Evolutionary conservation across 495 filamentous ascomycete genomes (phyloP).

Genomic region (Penicillium nucicola): DNA sequence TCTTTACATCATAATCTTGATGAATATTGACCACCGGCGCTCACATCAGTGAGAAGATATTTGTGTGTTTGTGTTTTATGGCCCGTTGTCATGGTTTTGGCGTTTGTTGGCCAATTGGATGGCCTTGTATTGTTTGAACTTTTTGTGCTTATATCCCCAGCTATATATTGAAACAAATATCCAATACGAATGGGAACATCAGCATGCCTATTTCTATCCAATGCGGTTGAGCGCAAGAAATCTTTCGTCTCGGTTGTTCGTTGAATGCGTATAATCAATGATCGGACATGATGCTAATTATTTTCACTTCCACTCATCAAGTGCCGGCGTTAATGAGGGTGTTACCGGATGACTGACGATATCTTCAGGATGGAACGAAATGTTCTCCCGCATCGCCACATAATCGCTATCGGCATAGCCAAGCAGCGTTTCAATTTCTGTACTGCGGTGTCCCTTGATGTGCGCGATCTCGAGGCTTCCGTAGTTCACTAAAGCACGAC

Average conservation of each 20-base stretch:
- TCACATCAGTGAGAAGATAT: background rate
- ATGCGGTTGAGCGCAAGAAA: background rate
- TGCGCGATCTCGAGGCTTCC: conserved; percentile 74
- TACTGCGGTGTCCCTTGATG: conserved; percentile 82
- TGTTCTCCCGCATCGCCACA: conserved; percentile 84
- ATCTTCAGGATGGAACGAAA: conserved; percentile 57
- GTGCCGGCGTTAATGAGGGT: conserved; percentile 39
- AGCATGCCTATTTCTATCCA: background rate
- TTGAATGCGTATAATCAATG: background rate
- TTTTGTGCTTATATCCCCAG: conserved; percentile 1
- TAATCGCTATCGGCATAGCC: conserved; percentile 96
- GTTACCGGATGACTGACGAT: conserved; percentile 19
- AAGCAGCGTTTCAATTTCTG: conserved; percentile 70
- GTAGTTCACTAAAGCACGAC: conserved; percentile 91
- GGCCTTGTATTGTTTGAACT: background rate
- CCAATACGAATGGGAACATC: background rate
- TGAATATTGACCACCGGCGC: background rate
- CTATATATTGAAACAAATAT: background rate
- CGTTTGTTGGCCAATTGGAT: background rate
- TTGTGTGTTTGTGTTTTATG: background rate
- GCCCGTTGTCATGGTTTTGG: background rate
- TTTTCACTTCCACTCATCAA: conserved; percentile 22
- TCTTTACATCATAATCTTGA: background rate
- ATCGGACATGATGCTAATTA: background rate
- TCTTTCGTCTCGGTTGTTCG: conserved; percentile 2